phyloP scores from a whole-genome alignment of 768 basidiomycete species.

The Trametes cubensis region DNA sequence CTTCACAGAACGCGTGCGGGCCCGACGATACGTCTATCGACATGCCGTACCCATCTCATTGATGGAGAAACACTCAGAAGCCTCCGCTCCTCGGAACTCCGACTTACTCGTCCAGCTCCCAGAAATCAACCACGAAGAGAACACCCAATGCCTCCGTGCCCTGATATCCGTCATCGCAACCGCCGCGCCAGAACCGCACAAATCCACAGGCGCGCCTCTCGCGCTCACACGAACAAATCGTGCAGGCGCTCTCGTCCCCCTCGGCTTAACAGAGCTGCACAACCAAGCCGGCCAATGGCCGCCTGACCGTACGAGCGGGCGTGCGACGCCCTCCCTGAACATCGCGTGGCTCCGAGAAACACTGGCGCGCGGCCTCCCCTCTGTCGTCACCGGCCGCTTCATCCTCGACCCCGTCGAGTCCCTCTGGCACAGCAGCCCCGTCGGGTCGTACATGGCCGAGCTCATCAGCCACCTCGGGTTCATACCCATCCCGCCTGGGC shows the following conservation, averaged over 20 bases:
- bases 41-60: background rate
- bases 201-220: background rate
- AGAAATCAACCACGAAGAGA: too few species aligned
- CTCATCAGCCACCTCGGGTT: slow-evolving; percentile 49
- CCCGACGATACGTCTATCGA: background rate
- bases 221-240: background rate
- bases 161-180: background rate
- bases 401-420: slow-evolving; percentile 16
- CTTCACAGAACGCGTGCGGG: slow-evolving; percentile 6
- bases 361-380: slow-evolving; percentile 29
- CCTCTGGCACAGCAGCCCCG: slow-evolving; percentile 15
- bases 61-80: background rate
- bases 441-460: slow-evolving; percentile 41
- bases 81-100: too few species aligned
- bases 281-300: background rate
- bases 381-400: slow-evolving; percentile 28
- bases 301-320: background rate
- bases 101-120: too few species aligned
- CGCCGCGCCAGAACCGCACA: background rate
- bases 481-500: slow-evolving; percentile 25
- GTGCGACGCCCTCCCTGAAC: slow-evolving; percentile 31
- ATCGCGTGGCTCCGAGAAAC: slow-evolving; percentile 39
- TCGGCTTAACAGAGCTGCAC: background rate
- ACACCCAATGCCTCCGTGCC: background rate
- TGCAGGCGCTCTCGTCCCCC: background rate